Evolutionary conservation across 176 grass and related monocot genomes (phyloP), one percentile per base, ranked within the genome.

Genomic region (Triticum turgidum): DNA sequence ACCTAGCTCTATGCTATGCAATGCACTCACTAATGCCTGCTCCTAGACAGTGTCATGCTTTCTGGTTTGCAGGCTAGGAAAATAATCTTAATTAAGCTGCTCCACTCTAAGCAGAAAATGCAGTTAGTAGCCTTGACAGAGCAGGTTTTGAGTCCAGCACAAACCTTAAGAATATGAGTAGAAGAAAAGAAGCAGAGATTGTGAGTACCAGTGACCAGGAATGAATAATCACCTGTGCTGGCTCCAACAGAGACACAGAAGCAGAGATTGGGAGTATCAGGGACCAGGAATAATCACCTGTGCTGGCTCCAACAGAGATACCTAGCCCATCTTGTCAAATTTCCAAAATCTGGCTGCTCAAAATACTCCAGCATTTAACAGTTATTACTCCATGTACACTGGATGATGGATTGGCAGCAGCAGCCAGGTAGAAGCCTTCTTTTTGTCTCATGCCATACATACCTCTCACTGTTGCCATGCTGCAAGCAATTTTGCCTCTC

Each of bases 251-350:
- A 61, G 82, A 49, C 1, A 49, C 12, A n/a, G 21, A 49, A 54
- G 51, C 15, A 24, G 37, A 72, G 69, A 24, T 81, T 76, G 21
- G 13, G 37, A 51, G 66, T 33, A 66, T 34, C 61, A 49, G 27
- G 67, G 44, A 34, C 25, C 37, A 91, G 27, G 68, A 83, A 63
- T 65, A 42, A 84, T 76, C 27, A 80, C 77, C 61, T 81, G 30
- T 12, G 70, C 9, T 59, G 33, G 35, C 69, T 76, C 35, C 69
- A 45, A 41, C 37, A 61, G 14, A 35, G 37, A 21, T 39, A 11
- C 29, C 81, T 79, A 47, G n/a, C 27, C 74, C 54, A 89, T 89
- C 81, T 52, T 79, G 56, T 87, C 84, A 65, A 87, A 71, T 18
- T 51, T 83, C 84, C 66, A 33, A 82, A 73, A 22, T 25, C 74